A percentile compares a stretch with the other conserved stretches of the same genome.
Evolutionary conservation across 2,329 filamentous ascomycete species (phyloP).

Genomic region (Fusarium nanum): DNA sequence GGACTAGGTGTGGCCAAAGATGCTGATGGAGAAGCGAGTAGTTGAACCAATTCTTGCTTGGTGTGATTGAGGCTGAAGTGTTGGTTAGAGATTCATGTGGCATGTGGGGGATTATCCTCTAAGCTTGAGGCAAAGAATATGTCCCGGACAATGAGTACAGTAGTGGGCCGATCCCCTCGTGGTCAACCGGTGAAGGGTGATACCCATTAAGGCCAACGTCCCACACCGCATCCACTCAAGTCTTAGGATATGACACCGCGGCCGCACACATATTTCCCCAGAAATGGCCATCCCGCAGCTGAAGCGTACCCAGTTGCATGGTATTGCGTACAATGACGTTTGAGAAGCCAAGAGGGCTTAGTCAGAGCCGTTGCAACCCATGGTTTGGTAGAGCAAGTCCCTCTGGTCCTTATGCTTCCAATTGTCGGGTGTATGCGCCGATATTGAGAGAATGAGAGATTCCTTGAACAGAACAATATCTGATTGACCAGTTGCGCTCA

Average conservation of each 20-base stretch:
- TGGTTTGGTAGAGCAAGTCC: slow-evolving; percentile 6
- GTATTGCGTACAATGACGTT: slow-evolving; percentile 42
- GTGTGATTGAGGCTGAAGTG: slow-evolving; percentile 42
- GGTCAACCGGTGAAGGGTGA: slow-evolving; percentile 34
- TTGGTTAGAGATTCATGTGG: slow-evolving; percentile 40
- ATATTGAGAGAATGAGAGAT: background rate
- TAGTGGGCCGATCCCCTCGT: slow-evolving; percentile 41
- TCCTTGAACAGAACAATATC: slow-evolving; percentile 3
- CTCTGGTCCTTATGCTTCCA: background rate
- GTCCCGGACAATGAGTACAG: slow-evolving; percentile 24
- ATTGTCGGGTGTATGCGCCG: background rate
- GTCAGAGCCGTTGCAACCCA: slow-evolving; percentile 19
- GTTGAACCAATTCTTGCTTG: slow-evolving; percentile 5
- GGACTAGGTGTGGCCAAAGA: slow-evolving; percentile 13
- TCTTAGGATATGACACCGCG: slow-evolving; percentile 35
- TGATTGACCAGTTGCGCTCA: slow-evolving; percentile 1
- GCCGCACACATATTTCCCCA: slow-evolving; percentile 42
- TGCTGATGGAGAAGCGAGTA: slow-evolving; percentile 7
- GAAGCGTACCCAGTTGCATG: slow-evolving; percentile 35
- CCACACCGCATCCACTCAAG: slow-evolving; percentile 41
- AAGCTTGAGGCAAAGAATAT: slow-evolving; percentile 20
- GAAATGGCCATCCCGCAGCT: slow-evolving; percentile 45
- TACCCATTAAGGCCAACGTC: slow-evolving; percentile 31
- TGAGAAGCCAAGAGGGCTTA: slow-evolving; percentile 22
- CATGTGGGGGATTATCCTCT: slow-evolving; percentile 44